Conservation (phyloP, 2,329 filamentous ascomycete genomes). For the Verticillium zaregamsianum region DNA sequence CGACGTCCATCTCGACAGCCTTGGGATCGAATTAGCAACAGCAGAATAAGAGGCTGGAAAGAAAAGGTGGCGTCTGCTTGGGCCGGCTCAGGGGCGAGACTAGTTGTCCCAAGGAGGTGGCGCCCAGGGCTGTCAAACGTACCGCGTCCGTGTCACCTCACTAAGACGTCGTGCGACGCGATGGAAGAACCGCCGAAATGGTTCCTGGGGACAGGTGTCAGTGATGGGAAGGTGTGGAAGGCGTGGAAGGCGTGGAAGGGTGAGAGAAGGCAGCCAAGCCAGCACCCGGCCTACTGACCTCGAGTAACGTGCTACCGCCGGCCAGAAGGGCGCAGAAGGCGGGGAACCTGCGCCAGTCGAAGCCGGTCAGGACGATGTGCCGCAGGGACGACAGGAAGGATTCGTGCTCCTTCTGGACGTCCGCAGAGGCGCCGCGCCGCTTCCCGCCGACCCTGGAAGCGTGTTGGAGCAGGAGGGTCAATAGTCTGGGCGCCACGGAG, state of each 20-base stretch:
- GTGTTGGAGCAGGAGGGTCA: slow-evolving; percentile 50
- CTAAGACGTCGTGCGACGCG: slow-evolving; percentile 18
- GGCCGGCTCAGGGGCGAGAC: background rate
- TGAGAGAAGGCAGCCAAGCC: background rate
- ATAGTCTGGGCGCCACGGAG: slow-evolving; percentile 50
- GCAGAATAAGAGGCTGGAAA: background rate
- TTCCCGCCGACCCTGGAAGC: slow-evolving; percentile 28
- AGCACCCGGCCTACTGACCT: slow-evolving; percentile 35
- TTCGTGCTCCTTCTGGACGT: slow-evolving; percentile 14
- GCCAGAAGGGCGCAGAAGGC: slow-evolving; percentile 58
- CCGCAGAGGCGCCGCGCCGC: slow-evolving; percentile 5
- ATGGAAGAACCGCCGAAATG: slow-evolving; percentile 19
- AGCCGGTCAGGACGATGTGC: slow-evolving; percentile 43
- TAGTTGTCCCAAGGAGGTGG: background rate
- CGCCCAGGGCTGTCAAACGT: background rate
- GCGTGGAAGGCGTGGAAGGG: background rate
- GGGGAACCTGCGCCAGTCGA: slow-evolving; percentile 55
- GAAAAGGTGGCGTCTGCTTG: background rate
- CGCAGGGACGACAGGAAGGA: slow-evolving; percentile 25
- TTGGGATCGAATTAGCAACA: slow-evolving; percentile 19
- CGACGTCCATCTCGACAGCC: slow-evolving; percentile 52
- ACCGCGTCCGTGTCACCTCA: slow-evolving; percentile 15
- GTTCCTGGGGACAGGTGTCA: slow-evolving; percentile 3
- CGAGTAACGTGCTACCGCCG: slow-evolving; percentile 57
- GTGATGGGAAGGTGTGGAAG: background rate